Base-by-base conservation (phyloP, 2,329 filamentous ascomycete genomes). In the Grosmannia serpens region DNA sequence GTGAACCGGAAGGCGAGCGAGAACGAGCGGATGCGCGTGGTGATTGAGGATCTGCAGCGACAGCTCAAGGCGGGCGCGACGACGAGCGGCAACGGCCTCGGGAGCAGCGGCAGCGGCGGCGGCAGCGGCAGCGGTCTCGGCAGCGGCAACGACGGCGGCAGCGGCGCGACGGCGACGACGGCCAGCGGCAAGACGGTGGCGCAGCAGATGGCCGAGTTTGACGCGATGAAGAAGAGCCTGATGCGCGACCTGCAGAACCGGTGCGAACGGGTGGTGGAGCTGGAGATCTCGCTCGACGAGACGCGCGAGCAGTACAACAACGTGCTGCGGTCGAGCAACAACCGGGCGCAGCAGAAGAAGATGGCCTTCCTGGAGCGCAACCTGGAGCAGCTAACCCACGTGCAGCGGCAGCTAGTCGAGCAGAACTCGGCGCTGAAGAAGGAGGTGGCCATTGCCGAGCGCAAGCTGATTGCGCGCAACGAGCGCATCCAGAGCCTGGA, bases 231-330 rank as follows among this genome's bases (percentile, higher is more conserved):
- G 85, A 99, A 99, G 83, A 95, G 89, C 64, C 79, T 99, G 65
- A 99, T 99, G 94, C 89, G 94, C 59, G 94, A 99, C 73, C 78
- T 99, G 64, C 94, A 99, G 74, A 97, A 99, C 77, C 87, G 94
- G 62, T 99, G 94, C 73, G 94, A 99, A 77, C 87, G 94, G 64
- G 91, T 99, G 38, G 94, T 99, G 22, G 94, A 99, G 77, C 84
- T 99, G 31, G 94, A 99, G 74, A 99, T 99, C 68, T 95, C 89
- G 41, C 82, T 99, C 55, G 94, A 99, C 69, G 91, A 96, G 77
- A 96, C 94, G 1, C 85, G 94, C 58, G 94, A 99, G 77, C 94
- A 99, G 75, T 99, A 99, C 77, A 97, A 99, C 79, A 96, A 96
- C 67, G 94, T 99, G 61, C 82, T 99, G 60, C 87, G 92, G 59